These are phyloP conservation scores for Penicillium verrucosum DNA, from an alignment of 2,329 filamentous ascomycete genomes.

Conservation along the genomic window DNA sequence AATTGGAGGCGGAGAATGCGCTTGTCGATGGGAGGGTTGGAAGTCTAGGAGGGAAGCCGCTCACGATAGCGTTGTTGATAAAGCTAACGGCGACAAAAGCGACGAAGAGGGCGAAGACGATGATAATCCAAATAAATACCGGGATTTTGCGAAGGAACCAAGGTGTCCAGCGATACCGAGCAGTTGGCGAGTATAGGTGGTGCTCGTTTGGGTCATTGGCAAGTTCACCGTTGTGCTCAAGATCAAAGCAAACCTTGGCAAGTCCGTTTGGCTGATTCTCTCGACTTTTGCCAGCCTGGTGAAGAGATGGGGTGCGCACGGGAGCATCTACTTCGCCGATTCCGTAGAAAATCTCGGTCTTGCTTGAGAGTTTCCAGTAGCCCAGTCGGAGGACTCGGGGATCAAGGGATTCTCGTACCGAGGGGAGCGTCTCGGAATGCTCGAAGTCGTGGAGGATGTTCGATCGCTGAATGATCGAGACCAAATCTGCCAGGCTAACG, in stretches of 20 bases:
- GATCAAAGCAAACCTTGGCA: slow-evolving; percentile 34
- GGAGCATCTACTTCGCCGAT: slow-evolving; percentile 64
- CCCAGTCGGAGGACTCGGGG: slow-evolving; percentile 68
- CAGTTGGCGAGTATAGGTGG: slow-evolving; percentile 50
- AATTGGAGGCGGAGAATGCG: slow-evolving; percentile 82
- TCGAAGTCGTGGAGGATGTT: slow-evolving; percentile 73
- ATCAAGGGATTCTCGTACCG: slow-evolving; percentile 50
- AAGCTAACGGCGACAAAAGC: slow-evolving; percentile 78
- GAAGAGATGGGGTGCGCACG: slow-evolving; percentile 45
- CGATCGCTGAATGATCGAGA: slow-evolving; percentile 73
- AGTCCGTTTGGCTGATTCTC: slow-evolving; percentile 33
- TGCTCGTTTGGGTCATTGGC: slow-evolving; percentile 48
- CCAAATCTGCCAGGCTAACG: slow-evolving; percentile 74
- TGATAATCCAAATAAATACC: slow-evolving; percentile 64
- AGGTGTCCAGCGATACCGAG: slow-evolving; percentile 67
- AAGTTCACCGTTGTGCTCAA: slow-evolving; percentile 38
- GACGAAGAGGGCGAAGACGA: slow-evolving; percentile 59
- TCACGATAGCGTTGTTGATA: slow-evolving; percentile 61
- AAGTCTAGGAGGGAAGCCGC: slow-evolving; percentile 70
- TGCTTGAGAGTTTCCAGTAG: slow-evolving; percentile 73
- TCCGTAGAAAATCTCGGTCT: slow-evolving; percentile 70
- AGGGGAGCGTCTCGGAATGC: slow-evolving; percentile 60
- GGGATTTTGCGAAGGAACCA: slow-evolving; percentile 69
- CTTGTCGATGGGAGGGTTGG: slow-evolving; percentile 56
- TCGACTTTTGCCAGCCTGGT: slow-evolving; percentile 28